Evolutionary conservation across 305 asterid genomes (phyloP), one percentile per base, ranked within the genome.

Genomic region (Fraxinus paxiana): DNA sequence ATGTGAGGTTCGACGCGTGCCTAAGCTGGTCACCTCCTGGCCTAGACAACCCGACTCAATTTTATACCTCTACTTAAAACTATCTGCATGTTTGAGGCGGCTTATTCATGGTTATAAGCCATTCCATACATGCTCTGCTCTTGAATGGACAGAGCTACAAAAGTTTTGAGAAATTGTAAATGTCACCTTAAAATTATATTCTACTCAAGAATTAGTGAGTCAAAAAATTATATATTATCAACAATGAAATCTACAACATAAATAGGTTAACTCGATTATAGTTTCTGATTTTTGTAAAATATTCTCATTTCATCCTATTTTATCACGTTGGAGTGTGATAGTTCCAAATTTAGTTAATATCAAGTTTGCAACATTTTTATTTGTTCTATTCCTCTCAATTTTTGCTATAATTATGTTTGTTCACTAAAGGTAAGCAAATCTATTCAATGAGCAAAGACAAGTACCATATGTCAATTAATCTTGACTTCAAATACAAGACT

Each of bases 401-500:
- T 59, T 59, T 20, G 31, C 24, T 0, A 6, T 7, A 8, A 3
- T 59, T 8, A 20, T 20, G 4, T 59, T 59, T 59, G 15, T 59
- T 2, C 69, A 20, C 31, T 2, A 2, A 2, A 20, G 15, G 69
- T 20, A 20, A 59, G 28, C 67, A 56, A 18, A 56, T 18, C 3
- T 56, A 18, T 56, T 56, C 28, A 56, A 6, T 18, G 67, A 20
- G 69, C 72, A 63, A 22, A 63, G n/a, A 9, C n/a, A 8, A 22
- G 31, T 61, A 24, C 71, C 33, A 24, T 4, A 63, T 0, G 35
- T 63, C 34, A 9, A 61, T 61, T 20, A 8, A 24, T 26, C 82
- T 76, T 17, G 72, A 48, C 43, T 56, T 71, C 77, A 67, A 78
- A 78, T 80, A 65, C 75, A 74, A 67, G n/a, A 26, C 17, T 38